Evolutionary conservation across 148 eudicot genomes (phyloP).

Genomic region (Agrostemma githago): DNA sequence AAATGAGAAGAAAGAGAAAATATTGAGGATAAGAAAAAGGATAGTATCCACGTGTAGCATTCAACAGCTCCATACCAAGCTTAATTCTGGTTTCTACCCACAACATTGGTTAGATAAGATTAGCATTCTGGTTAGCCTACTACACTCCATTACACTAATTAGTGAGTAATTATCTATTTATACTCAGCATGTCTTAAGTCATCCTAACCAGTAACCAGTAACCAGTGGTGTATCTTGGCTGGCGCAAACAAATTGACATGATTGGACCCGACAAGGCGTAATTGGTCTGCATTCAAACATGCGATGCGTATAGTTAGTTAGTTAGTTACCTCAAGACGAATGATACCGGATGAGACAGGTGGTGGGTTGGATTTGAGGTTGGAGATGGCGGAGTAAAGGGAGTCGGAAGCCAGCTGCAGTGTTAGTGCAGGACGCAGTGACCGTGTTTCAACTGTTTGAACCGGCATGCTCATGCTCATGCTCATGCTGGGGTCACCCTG

Average conservation of each 20-base stretch:
- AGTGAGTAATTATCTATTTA: not conserved
- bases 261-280: too few relatives aligned
- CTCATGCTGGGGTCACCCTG: slow-evolving; percentile 43
- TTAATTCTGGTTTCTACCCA: not conserved
- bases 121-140: too few relatives aligned
- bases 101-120: not conserved
- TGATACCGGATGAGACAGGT: slow-evolving; percentile 58
- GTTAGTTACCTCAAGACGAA: slow-evolving; percentile 86
- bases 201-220: not conserved
- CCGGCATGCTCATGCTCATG: too few relatives aligned
- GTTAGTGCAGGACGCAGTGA: slow-evolving; percentile 47
- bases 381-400: slow-evolving; percentile 44
- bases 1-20: not conserved
- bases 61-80: slow-evolving; percentile 1
- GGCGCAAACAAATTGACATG: too few relatives aligned
- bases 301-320: too few relatives aligned
- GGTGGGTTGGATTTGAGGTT: slow-evolving; percentile 46
- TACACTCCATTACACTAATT: not conserved
- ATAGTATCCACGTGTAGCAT: slow-evolving; percentile 27
- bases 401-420: slow-evolving; percentile 45
- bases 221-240: too few relatives aligned
- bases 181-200: not conserved
- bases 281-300: too few relatives aligned
- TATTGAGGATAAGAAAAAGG: slow-evolving; percentile 19
- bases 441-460: slow-evolving; percentile 56